Evolutionary conservation across 140 eudicot species (phyloP).

Genomic region (Stevia rebaudiana): DNA sequence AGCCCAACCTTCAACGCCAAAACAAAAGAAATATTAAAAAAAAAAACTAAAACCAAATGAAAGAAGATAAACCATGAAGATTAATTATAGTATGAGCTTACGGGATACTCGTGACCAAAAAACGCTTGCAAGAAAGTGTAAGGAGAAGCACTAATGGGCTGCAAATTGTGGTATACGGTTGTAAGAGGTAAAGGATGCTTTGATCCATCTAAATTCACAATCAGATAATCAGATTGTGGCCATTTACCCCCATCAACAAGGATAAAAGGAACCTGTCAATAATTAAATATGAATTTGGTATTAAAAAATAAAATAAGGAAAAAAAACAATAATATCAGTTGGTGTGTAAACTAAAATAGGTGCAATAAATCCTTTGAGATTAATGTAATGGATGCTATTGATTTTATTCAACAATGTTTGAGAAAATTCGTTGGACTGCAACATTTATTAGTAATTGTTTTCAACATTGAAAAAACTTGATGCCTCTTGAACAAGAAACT

Average conservation of each 20-base stretch:
- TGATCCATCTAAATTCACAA: constrained; percentile 80
- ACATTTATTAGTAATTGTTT: background rate
- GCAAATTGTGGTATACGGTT: constrained; percentile 78
- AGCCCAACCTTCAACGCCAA: constrained; percentile 58
- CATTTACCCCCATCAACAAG: constrained; percentile 62
- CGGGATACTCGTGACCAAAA: constrained; percentile 81
- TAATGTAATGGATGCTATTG: background rate
- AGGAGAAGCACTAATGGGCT: constrained; percentile 80
- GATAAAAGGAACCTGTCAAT: constrained; percentile 71
- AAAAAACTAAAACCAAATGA: constrained; percentile 10
- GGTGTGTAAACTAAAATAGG: constrained; percentile 8
- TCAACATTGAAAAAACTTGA: background rate
- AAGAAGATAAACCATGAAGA: constrained; percentile 8
- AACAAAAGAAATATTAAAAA: background rate
- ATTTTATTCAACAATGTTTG: background rate
- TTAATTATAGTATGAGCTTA: constrained; percentile 34
- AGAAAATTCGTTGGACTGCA: background rate
- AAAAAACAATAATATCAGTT: background rate
- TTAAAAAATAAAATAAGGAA: no score
- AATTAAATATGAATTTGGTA: constrained; percentile 5
- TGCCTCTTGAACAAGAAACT: background rate
- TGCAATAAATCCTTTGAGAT: background rate
- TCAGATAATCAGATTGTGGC: constrained; percentile 65
- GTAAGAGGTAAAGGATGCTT: constrained; percentile 77
- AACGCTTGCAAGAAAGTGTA: constrained; percentile 89